Base-by-base conservation (phyloP, 768 basidiomycete species). In the Hygrocybe punicea region DNA sequence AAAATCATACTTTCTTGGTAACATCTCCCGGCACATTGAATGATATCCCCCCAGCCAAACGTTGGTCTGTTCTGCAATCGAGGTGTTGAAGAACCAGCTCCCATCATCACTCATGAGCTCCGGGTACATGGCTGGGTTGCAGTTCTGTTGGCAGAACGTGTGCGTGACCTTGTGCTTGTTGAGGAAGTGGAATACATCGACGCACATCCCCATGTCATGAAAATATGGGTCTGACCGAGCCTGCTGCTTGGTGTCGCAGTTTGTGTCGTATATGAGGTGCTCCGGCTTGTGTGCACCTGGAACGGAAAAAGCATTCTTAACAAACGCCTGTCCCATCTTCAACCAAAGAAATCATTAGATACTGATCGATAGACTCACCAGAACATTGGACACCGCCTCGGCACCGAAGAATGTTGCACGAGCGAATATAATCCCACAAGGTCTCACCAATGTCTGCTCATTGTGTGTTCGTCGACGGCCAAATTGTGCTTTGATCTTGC, bases 11-110 rank as follows among this genome's bases (percentile, higher is more conserved):
- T 29, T 29, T 8, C 29, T 29, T 29, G 29, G 4, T 29, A 29
- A 29, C 29, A 29, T 77, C 62, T 76, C 72, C 3, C 66, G 25
- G 21, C 65, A 66, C 0, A 76, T 74, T 0, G 69, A 54, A 10
- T 65, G 63, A 51, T 70, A 74, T 2, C 70, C 68, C 1, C 67
- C 68, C 16, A 74, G 51, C 71, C 72, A 74, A 1, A 59, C 66
- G 57, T 75, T 74, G 1, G 59, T 59, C 60, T 73, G 71, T 56
- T 75, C 73, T 0, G 73, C 72, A 7, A 68, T 64, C 0, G 72
- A 75, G 0, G 73, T 69, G 49, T 75, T 75, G 62, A 64, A 69
- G 49, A 57, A 67, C 66, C 63, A 65, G 24, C 9, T 29, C 16
- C 50, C 50, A 62, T 58, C 53, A n/a, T 58, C 57, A 44, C 56